Evolutionary conservation across 164 flowering plant species (phyloP), one percentile per base, ranked within the genome.

Genomic region (Stephania japonica): DNA sequence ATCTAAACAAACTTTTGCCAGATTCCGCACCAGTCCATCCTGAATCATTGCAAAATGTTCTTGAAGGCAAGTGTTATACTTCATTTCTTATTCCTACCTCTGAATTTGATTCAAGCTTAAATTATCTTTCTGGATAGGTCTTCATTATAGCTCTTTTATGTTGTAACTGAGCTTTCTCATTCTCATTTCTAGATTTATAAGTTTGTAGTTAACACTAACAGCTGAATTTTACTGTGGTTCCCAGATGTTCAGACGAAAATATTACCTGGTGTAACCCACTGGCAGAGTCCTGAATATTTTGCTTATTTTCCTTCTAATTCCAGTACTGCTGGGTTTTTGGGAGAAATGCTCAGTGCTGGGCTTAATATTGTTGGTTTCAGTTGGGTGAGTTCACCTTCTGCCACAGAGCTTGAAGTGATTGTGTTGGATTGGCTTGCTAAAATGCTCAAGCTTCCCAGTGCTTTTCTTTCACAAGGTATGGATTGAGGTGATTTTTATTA

Each of bases 311-410:
- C 98, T 70, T 87, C 97, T 43, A 92, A 94, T 74, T 89, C 97
- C 76, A 92, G 97, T 75, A 83, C 83, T 38, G 97, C 96, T 24
- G 97, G 97, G 42, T 91, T 92, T 78, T 75, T 92, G n/a, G 97
- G 97, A 50, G 99, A 94, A 84, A 94, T 94, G 99, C 90, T 94
- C 32, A 92, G 99, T 84, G 94, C 91, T 69, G 97, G 87, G 27
- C 71, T 94, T 32, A 91, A 89, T 78, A 89, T 94, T 70, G 97
- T 94, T 78, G 99, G 97, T 27, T 94, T 94, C 82, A 94, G 96
- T 75, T 94, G 97, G 97, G 78, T 91, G 25, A 90, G 94, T 76
- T 94, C 98, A 82, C 97, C 99, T 67, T 97, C 99, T 49, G 99
- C 97, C 5, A 94, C 97, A 16, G 99, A 94, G 77, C 97, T 94